Percentiles rank a stretch among this genome's conserved stretches.
Conservation (phyloP, 1,284 basidiomycete genomes). For the Moniliella sp. region DNA sequence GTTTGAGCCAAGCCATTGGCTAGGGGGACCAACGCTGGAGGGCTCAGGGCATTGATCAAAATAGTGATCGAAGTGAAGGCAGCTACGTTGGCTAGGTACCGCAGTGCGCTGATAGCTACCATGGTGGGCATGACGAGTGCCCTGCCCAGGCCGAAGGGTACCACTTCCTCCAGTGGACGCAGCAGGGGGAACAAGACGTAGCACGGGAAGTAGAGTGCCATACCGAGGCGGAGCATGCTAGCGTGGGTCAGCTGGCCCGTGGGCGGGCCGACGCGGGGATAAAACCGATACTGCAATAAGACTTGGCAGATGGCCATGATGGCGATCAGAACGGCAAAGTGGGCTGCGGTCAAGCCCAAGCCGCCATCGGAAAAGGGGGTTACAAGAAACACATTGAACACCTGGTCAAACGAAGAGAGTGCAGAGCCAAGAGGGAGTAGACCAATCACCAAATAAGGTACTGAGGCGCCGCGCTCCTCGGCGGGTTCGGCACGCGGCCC, state of each 20-base stretch:
- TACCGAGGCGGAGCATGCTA: conserved; percentile 26
- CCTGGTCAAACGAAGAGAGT: conserved; percentile 32
- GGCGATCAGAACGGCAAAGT: conserved; percentile 31
- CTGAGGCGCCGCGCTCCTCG: too few species aligned
- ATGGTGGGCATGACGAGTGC: conserved; percentile 37
- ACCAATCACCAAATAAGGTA: too few species aligned
- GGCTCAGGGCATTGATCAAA: conserved; percentile 35
- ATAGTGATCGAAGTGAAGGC: conserved; percentile 32
- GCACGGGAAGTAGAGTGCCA: conserved; percentile 10
- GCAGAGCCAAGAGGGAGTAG: conserved; percentile 27
- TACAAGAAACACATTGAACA: conserved; percentile 33
- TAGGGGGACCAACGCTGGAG: conserved; percentile 34
- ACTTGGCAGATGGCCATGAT: conserved; percentile 14
- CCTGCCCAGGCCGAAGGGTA: too few species aligned
- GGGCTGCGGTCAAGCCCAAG: conserved; percentile 26
- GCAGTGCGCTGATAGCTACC: conserved; percentile 33
- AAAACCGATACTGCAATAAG: conserved; percentile 40
- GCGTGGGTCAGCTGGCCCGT: conserved; percentile 27
- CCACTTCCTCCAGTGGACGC: conserved; percentile 37
- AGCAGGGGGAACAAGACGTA: conserved; percentile 28
- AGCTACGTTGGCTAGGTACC: conserved; percentile 34
- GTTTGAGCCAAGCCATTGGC: conserved; percentile 37
- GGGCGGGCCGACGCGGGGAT: conserved; percentile 46
- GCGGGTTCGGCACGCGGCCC: too few species aligned
- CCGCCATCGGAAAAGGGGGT: conserved; percentile 28